phyloP scores from a whole-genome alignment of 225 moss, liverwort and hornwort species.

The Bryum argenteum region DNA sequence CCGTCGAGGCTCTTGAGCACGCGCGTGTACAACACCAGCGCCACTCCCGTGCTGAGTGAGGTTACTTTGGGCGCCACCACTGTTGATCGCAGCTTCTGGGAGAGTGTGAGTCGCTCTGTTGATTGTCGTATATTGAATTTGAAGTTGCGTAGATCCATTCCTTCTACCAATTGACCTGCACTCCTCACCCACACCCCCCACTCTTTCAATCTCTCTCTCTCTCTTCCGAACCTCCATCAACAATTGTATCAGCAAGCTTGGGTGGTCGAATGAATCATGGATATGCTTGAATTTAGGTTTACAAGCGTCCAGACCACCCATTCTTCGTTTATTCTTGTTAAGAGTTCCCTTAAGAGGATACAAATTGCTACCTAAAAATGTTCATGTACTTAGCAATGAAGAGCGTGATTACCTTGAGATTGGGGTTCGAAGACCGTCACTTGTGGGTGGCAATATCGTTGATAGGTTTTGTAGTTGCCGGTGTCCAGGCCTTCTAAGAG shows the following conservation, averaged over 20 bases:
- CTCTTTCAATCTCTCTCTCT: not conserved
- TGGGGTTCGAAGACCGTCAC: constrained; percentile 93
- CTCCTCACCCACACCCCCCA: not conserved
- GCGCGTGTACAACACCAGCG: constrained; percentile 50
- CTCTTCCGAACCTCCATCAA: no score
- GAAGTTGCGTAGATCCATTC: constrained; percentile 62
- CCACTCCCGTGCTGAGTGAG: constrained; percentile 30
- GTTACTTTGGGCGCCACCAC: constrained; percentile 51
- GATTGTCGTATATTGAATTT: constrained; percentile 46
- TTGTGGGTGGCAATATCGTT: constrained; percentile 68
- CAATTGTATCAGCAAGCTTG: no score
- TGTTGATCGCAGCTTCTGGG: constrained; percentile 39
- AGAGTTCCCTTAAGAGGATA: no score
- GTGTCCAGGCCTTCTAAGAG: constrained; percentile 75
- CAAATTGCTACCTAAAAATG: no score
- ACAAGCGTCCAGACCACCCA: no score
- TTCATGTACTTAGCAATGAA: no score
- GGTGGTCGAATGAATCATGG: no score
- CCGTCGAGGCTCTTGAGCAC: constrained; percentile 33
- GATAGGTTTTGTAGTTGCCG: constrained; percentile 69
- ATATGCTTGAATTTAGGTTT: no score
- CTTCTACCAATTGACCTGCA: constrained; percentile 62
- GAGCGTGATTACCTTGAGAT: constrained; percentile 53
- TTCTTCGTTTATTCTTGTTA: no score
- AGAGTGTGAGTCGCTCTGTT: constrained; percentile 40